phyloP scores from a whole-genome alignment of 768 basidiomycete genomes.

The Pleurotus djamor region DNA sequence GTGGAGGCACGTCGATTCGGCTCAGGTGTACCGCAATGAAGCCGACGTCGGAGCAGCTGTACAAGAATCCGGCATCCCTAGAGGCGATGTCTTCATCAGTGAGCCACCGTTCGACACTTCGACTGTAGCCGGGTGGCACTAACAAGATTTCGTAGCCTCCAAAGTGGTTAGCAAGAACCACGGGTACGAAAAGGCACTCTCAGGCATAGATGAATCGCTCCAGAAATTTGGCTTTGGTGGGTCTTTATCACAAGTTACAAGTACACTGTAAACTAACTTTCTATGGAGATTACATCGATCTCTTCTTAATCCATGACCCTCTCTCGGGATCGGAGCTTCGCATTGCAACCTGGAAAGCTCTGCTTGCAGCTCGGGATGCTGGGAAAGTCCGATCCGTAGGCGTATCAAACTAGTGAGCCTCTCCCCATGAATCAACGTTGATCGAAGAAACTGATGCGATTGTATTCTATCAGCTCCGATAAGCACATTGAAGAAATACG shows the following conservation, averaged over 20 bases:
- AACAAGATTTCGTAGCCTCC: constrained; percentile 44
- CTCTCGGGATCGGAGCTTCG: constrained; percentile 60
- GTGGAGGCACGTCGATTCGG: constrained; percentile 69
- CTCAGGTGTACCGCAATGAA: constrained; percentile 69
- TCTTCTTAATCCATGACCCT: constrained; percentile 80
- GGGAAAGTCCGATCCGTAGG: constrained; percentile 74
- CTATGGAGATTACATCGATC: constrained; percentile 53
- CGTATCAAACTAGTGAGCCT: constrained; percentile 78
- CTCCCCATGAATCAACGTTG: background rate
- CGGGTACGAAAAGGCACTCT: constrained; percentile 59
- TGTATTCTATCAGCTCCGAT: constrained; percentile 41
- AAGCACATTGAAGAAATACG: constrained; percentile 77
- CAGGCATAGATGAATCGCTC: constrained; percentile 61
- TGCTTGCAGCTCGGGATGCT: constrained; percentile 53
- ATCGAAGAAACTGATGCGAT: background rate
- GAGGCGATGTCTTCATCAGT: constrained; percentile 76
- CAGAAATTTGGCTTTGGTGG: constrained; percentile 56
- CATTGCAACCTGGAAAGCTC: constrained; percentile 69
- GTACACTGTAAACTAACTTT: background rate
- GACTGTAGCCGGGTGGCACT: constrained; percentile 1
- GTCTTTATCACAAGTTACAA: constrained; percentile 11
- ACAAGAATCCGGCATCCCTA: constrained; percentile 48
- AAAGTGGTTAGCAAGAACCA: constrained; percentile 59
- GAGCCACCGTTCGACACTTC: constrained; percentile 17
- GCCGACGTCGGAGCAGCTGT: constrained; percentile 58